Evolutionary conservation across 352 stramenopile genomes (phyloP).

Genomic region (Phytophthora pisi): DNA sequence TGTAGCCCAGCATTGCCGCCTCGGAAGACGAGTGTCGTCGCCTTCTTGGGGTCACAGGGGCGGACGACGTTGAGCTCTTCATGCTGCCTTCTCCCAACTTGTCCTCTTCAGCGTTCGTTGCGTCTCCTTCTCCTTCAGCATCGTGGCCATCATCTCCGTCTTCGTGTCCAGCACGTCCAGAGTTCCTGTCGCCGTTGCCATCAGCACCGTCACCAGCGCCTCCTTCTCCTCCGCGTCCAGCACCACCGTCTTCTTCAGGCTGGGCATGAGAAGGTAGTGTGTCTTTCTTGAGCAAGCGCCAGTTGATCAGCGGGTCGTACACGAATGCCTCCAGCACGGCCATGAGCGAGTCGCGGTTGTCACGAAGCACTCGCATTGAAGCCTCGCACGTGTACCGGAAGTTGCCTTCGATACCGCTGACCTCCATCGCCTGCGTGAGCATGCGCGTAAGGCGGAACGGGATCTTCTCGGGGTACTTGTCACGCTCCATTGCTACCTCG

Average conservation of each 20-base stretch:
- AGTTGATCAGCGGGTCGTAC: slow-evolving; percentile 99
- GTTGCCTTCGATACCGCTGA: slow-evolving; percentile 99
- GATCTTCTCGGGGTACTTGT: slow-evolving; percentile 99
- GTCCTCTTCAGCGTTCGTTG: slow-evolving; percentile 38
- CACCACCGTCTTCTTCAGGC: slow-evolving; percentile 57
- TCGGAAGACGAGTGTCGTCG: slow-evolving; percentile 68
- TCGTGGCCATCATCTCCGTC: slow-evolving; percentile 19
- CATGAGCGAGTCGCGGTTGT: slow-evolving; percentile 99
- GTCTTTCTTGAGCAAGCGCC: slow-evolving; percentile 94
- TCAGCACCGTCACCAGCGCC: slow-evolving; percentile 32
- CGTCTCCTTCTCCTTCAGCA: slow-evolving; percentile 31
- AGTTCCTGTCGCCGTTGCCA: slow-evolving; percentile 23
- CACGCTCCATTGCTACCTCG: slow-evolving; percentile 99
- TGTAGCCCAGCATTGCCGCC: slow-evolving; percentile 62
- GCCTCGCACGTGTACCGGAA: slow-evolving; percentile 99
- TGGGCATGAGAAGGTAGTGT: slow-evolving; percentile 77
- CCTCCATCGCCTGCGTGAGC: slow-evolving; percentile 99
- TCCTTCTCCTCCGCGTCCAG: slow-evolving; percentile 30
- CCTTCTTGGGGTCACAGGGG: slow-evolving; percentile 47
- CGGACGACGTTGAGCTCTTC: slow-evolving; percentile 64
- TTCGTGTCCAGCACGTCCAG: slow-evolving; percentile 25
- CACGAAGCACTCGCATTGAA: slow-evolving; percentile 97
- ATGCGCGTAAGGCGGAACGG: slow-evolving; percentile 99
- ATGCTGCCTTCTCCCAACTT: slow-evolving; percentile 47
- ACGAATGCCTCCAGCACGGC: slow-evolving; percentile 99